These are phyloP conservation scores for Cornus suecica DNA, from an alignment of 148 eudicot species.

Conservation along the genomic window DNA sequence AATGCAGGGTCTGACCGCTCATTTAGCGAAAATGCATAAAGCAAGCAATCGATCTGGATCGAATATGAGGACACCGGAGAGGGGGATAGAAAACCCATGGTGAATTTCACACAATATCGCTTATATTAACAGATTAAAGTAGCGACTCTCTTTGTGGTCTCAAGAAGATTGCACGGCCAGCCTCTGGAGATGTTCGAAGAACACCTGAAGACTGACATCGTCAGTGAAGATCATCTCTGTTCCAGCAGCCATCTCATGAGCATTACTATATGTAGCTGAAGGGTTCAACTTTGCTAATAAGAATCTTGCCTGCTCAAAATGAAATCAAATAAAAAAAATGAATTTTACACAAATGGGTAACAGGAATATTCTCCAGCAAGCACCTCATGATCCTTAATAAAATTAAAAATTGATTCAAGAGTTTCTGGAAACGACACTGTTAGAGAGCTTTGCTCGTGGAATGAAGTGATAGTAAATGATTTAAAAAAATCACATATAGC, in stretches of 20 bases:
- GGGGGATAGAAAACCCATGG: slow-evolving; percentile 9
- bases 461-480: no score
- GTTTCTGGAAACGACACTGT: no score
- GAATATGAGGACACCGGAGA: slow-evolving; percentile 1
- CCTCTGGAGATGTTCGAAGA: slow-evolving; percentile 92
- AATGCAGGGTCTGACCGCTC: slow-evolving; percentile 7
- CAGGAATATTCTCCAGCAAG: no score
- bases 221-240: slow-evolving; percentile 93
- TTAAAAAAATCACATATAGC: no score
- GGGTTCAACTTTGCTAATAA: slow-evolving; percentile 92
- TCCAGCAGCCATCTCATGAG: slow-evolving; percentile 71
- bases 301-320: slow-evolving; percentile 76
- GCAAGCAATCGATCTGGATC: background rate
- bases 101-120: background rate
- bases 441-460: no score
- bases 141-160: slow-evolving; percentile 13
- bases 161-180: slow-evolving; percentile 93
- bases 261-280: slow-evolving; percentile 86
- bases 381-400: no score
- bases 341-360: no score
- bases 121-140: background rate
- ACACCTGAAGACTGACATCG: slow-evolving; percentile 93
- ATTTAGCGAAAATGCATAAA: background rate
- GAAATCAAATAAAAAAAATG: background rate
- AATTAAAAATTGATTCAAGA: no score